Evolutionary conservation across 495 filamentous ascomycete genomes (phyloP), one percentile per base, ranked within the genome.

Genomic region (Lasiosphaeria hispida): DNA sequence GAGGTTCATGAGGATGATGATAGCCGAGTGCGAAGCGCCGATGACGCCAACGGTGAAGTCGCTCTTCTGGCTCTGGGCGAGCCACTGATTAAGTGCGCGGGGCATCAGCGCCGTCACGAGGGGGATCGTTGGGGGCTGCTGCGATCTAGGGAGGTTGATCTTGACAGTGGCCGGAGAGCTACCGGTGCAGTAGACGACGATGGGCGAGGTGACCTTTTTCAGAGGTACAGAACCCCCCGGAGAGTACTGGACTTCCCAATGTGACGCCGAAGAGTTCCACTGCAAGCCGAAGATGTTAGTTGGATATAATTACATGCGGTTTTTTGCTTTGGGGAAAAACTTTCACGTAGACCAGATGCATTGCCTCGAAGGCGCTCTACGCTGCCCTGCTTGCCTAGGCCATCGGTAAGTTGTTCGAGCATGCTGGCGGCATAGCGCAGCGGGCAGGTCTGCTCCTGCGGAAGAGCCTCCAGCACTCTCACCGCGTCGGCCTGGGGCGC

Each of bases 1-100:
- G 4, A 80, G 64, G 59, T 80, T 74, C 1, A 73, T 56, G 23
- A 73, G 67, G 4, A 77, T 62, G 0, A 73, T 63, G 34, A 83
- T 76, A 9, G 70, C 67, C 18, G 71, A 53, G 57, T 65, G 62
- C 10, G 59, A 61, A 39, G 19, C 43, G 33, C 65, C 65, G 14
- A 68, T 39, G 10, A 68, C 65, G 19, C 56, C 62, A 18, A 68
- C 42, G n/a, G 53, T 62, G 15, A 48, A 15, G 4, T 19, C 43
- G 13, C 15, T 15, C 23, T 38, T 23, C 15, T 56, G 33, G 9
- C 2, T 9, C 1, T 40, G 49, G 17, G 55, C 38, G 37, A 61
- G 36, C n/a, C 34, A 17, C 14, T 45, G 49, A 1, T 17, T 17
- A 1, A 65, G 54, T 4, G 30, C 38, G 0, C 52, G 17, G 0